phyloP scores from a whole-genome alignment of 148 eudicot species.

The Vaccinium macrocarpon region DNA sequence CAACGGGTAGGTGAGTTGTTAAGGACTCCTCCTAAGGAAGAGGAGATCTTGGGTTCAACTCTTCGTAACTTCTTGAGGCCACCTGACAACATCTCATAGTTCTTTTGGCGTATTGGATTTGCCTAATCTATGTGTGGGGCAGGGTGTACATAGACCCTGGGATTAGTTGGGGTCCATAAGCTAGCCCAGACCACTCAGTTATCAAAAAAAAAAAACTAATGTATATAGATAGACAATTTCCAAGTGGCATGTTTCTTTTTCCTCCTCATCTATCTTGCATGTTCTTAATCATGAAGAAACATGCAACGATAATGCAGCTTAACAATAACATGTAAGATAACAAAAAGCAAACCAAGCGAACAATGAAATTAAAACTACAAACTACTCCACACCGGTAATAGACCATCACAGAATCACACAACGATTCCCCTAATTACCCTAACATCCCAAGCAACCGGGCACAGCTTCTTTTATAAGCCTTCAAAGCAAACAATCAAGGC shows the following conservation, averaged over 20 bases:
- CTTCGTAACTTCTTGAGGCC: no score
- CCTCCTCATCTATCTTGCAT: background rate
- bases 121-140: no score
- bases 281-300: background rate
- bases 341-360: background rate
- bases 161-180: no score
- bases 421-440: background rate
- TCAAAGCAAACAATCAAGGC: background rate
- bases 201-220: background rate
- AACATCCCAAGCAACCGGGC: background rate
- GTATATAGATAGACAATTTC: background rate
- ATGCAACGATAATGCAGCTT: background rate
- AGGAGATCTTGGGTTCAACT: no score
- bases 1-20: no score
- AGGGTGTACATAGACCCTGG: no score
- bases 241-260: background rate
- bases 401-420: no score
- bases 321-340: background rate
- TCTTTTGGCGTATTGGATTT: no score
- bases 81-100: no score
- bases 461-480: background rate
- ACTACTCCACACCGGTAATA: background rate
- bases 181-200: no score
- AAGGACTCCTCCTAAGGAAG: no score
- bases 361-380: background rate